Evolutionary conservation across 106 monocot species (phyloP).

Genomic region (Amphibolis antarctica): DNA sequence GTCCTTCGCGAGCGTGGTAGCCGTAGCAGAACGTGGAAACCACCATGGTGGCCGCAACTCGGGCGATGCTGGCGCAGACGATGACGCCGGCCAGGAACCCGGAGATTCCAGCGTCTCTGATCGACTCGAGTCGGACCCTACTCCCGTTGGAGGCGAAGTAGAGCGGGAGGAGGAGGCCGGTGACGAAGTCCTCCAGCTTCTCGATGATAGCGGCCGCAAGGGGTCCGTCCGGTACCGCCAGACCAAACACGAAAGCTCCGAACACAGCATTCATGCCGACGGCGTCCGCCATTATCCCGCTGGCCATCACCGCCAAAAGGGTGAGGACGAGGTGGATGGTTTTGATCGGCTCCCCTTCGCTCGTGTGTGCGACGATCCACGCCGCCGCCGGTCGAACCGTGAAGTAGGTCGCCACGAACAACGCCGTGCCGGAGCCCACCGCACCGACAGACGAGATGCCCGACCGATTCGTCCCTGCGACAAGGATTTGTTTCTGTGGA

Average conservation of each 20-base stretch:
- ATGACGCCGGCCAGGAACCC: slow-evolving; percentile 50
- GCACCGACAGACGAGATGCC: slow-evolving; percentile 11
- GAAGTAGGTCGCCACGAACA: slow-evolving; percentile 31
- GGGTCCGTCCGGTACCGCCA: slow-evolving; percentile 53
- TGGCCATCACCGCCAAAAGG: slow-evolving; percentile 26
- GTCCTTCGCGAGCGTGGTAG: slow-evolving; percentile 36
- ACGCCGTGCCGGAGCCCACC: slow-evolving; percentile 39
- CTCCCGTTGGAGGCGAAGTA: slow-evolving; percentile 82
- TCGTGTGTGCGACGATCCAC: slow-evolving; percentile 36
- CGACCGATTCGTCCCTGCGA: not conserved
- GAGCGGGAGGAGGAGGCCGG: slow-evolving; percentile 59
- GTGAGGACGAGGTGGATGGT: slow-evolving; percentile 4
- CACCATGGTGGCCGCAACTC: slow-evolving; percentile 39
- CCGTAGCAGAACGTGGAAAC: slow-evolving; percentile 28
- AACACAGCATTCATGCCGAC: slow-evolving; percentile 82
- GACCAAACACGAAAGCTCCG: slow-evolving; percentile 77
- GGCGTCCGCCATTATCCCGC: slow-evolving; percentile 48
- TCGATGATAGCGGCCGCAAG: slow-evolving; percentile 49
- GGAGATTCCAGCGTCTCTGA: slow-evolving; percentile 34
- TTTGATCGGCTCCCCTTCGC: slow-evolving; percentile 31
- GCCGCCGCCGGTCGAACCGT: slow-evolving; percentile 36
- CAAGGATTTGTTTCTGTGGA: no score
- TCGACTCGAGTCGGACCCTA: slow-evolving; percentile 52
- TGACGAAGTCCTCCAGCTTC: slow-evolving; percentile 78
- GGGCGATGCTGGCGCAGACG: slow-evolving; percentile 36